Evolutionary conservation across 345 rosid species (phyloP).

Genomic region (Barbarea vulgaris): DNA sequence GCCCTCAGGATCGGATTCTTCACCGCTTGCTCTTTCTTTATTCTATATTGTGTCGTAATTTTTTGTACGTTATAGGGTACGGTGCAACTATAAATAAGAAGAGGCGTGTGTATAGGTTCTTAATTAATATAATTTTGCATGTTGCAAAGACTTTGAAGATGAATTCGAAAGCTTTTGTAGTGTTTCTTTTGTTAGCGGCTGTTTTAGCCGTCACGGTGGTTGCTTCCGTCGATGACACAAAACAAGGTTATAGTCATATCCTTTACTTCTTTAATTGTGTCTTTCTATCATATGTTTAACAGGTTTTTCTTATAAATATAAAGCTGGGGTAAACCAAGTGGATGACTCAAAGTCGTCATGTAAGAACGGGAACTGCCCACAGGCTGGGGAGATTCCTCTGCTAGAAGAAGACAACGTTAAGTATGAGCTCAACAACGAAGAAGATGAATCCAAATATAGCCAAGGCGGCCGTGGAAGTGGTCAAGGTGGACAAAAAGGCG

Average conservation of each 20-base stretch:
- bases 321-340: conserved; percentile 24
- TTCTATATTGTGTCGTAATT: neutral
- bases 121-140: neutral
- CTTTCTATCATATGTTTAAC: neutral
- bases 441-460: conserved; percentile 31
- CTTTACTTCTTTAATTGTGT: neutral
- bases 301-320: neutral
- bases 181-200: conserved; percentile 33
- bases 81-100: conserved; percentile 22
- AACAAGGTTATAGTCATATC: conserved; percentile 33
- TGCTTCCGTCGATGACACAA: conserved; percentile 28
- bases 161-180: conserved; percentile 30
- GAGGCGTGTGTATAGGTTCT: neutral
- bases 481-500: conserved; percentile 4
- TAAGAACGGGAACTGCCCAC: conserved; percentile 21
- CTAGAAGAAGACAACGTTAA: neutral
- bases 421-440: neutral
- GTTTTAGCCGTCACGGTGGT: conserved; percentile 19
- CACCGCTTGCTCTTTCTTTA: conserved; percentile 24
- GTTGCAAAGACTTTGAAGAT: conserved; percentile 16
- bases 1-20: conserved; percentile 13
- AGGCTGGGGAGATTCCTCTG: conserved; percentile 16
- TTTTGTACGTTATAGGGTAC: neutral
- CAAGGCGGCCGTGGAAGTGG: neutral
- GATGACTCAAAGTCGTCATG: conserved; percentile 25